Evolutionary conservation across 139 green algal species (phyloP), one percentile per base, ranked within the genome.

Genomic region (Ettlia oleoabundans): DNA sequence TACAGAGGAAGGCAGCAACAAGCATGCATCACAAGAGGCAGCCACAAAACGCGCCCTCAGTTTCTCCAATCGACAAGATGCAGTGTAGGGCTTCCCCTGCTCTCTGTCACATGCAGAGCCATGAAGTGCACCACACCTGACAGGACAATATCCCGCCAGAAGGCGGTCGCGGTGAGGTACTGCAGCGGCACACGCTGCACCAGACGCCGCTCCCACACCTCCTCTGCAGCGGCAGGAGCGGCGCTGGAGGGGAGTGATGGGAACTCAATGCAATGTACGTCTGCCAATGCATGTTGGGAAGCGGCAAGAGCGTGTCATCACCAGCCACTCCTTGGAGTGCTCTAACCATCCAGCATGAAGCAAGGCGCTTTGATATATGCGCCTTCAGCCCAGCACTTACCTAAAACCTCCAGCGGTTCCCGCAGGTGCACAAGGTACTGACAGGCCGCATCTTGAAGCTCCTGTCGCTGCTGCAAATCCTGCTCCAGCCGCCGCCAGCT

Each of bases 171-270:
- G 6, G 92, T 92, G 6, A 99, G 86, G 88, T 99, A 99, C 85
- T 99, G 96, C 58, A 98, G 89, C 0, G 95, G 95, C 24, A 92
- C 90, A 18, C 95, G 91, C 9, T 93, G 86, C 81, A 90, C 64
- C 64, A 95, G 43, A 22, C 86, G 76, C 42, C 47, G 69, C n/a
- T 70, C 26, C 85, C 82, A 89, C 24, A 88, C 30, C 7, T 18
- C 67, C n/a, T 66, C 83, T 88, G 84, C 79, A 63, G 22, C 0
- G 38, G 10, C 2, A 24, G 52, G 10, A 53, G 52, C 21, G 3
- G 30, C n/a, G n/a, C n/a, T n/a, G n/a, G n/a, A n/a, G n/a, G n/a
- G n/a, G n/a, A n/a, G n/a, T n/a, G n/a, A n/a, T n/a, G n/a, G n/a
- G n/a, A n/a, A n/a, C n/a, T n/a, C n/a, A n/a, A n/a, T n/a, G n/a